Base-by-base conservation (phyloP, 805 yeast genomes). In the Candida patagonica region DNA sequence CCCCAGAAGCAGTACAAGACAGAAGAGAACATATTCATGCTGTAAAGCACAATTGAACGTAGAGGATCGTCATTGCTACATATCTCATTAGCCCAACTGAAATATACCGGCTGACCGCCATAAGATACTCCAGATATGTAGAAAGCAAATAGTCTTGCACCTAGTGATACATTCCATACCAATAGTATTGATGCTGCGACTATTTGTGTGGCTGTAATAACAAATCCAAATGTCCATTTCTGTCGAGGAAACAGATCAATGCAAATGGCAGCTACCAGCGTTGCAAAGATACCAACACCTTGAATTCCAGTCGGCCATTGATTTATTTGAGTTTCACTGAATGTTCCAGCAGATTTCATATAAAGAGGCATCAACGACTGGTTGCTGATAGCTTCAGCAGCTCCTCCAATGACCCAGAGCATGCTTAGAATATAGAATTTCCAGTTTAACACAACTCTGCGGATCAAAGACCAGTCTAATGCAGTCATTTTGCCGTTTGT, bases 71-170 rank as follows among this genome's bases (percentile, higher is more conserved):
- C 31, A 5, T 29, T 21, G 2, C 20, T 15, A 17, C 44, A 41
- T 17, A 36, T 2, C 20, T 41, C 44, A 23, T 41, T 41, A 9
- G 32, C 44, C 44, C 44, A 41, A 8, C 41, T 35, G 31, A 41
- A 41, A 21, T 72, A 54, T 0, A 72, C 76, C 0, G 79, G 73
- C 3, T 80, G 76, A 69, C 70, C 70, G 12, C 79, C 74, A 73
- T 76, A 70, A 6, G 77, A 77, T 38, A 70, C 66, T 52, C 73
- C 74, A 46, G 71, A 76, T 32, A 74, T 54, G 53, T 71, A 63
- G 58, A 67, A 76, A 1, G 76, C 81, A 59, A 73, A 76, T 78
- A 78, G 74, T 52, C 73, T 76, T 6, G 76, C 76, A 10, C 66
- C 47, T 46, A 71, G 74, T 1, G 74, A 67, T 9, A 75, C 71